A percentile compares a stretch with the other conserved stretches of the same genome.
These are phyloP conservation scores for Hanseniaspora thailandica DNA, from an alignment of 805 yeast genomes.

Conservation along the genomic window DNA sequence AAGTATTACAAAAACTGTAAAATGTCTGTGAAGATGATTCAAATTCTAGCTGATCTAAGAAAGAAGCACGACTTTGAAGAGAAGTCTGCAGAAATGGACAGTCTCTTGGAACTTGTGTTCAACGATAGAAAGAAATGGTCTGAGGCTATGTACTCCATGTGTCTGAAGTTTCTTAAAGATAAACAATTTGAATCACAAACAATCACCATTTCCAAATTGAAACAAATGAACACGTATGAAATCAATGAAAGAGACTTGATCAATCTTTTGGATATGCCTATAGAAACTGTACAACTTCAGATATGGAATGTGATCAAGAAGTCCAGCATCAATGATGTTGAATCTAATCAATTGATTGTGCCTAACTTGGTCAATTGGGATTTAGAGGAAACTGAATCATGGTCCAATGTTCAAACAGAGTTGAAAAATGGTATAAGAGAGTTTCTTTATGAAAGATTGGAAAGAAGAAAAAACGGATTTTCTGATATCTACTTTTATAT, in stretches of 20 bases:
- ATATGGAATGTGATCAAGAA: conserved; percentile 11
- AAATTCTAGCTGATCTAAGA: background rate
- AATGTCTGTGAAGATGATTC: conserved; percentile 7
- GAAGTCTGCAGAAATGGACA: background rate
- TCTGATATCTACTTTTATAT: conserved; percentile 11
- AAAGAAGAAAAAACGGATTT: conserved; percentile 8
- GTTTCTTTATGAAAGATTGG: conserved; percentile 6
- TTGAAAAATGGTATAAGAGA: conserved; percentile 4
- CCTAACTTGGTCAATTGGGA: conserved; percentile 9
- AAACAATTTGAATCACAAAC: conserved; percentile 14
- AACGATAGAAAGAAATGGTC: conserved; percentile 11
- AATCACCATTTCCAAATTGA: conserved; percentile 2
- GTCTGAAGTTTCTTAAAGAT: conserved; percentile 6
- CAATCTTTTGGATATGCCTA: conserved; percentile 13
- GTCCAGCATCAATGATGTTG: background rate
- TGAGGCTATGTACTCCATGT: conserved; percentile 1
- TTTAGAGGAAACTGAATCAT: conserved; percentile 8
- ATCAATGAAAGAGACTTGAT: conserved; percentile 11
- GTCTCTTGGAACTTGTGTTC: background rate
- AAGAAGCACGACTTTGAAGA: conserved; percentile 2
- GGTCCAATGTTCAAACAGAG: conserved; percentile 2
- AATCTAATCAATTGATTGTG: background rate
- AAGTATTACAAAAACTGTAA: conserved; percentile 13
- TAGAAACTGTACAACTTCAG: conserved; percentile 11
- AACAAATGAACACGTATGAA: conserved; percentile 6